These are phyloP conservation scores for Leccinum boreale DNA, from an alignment of 768 basidiomycete species.

Conservation along the genomic window DNA sequence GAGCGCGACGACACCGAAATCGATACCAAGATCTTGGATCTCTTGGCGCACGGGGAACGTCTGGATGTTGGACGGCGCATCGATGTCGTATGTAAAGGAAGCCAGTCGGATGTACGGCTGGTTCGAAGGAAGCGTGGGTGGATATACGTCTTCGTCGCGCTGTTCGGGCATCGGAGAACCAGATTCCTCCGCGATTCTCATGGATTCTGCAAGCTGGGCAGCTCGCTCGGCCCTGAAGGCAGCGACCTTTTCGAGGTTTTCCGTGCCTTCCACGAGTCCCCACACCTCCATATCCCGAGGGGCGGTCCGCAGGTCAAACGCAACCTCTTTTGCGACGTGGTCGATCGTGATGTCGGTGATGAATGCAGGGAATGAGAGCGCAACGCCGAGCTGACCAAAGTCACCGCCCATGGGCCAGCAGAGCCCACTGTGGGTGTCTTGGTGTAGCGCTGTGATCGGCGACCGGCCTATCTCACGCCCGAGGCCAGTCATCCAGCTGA, in stretches of 20 bases:
- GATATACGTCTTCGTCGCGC: constrained; percentile 40
- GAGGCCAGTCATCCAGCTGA: constrained; percentile 58
- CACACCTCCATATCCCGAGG: constrained; percentile 89
- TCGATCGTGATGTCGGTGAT: constrained; percentile 77
- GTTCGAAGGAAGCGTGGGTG: constrained; percentile 43
- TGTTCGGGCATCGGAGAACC: constrained; percentile 17
- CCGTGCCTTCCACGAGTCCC: constrained; percentile 79
- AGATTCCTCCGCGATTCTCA: constrained; percentile 32
- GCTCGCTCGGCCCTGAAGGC: constrained; percentile 51
- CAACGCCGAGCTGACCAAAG: constrained; percentile 79
- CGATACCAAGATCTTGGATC: constrained; percentile 66
- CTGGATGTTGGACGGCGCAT: constrained; percentile 60
- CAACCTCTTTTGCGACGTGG: constrained; percentile 80
- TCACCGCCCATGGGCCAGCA: constrained; percentile 92
- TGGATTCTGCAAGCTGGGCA: constrained; percentile 32
- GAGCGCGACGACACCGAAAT: constrained; percentile 83
- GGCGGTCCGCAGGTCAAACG: constrained; percentile 76
- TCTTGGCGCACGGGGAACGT: constrained; percentile 74
- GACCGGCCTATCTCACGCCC: constrained; percentile 69
- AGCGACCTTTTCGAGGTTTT: constrained; percentile 60
- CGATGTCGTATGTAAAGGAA: constrained; percentile 60
- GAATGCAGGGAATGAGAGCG: constrained; percentile 58
- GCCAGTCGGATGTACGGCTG: constrained; percentile 63
- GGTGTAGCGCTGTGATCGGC: constrained; percentile 85
- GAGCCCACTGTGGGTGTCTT: constrained; percentile 75